A percentile compares a stretch with the other conserved stretches of the same genome.
Conservation (phyloP, 129 eudicot genomes). For the Pulicaria dysenterica region DNA sequence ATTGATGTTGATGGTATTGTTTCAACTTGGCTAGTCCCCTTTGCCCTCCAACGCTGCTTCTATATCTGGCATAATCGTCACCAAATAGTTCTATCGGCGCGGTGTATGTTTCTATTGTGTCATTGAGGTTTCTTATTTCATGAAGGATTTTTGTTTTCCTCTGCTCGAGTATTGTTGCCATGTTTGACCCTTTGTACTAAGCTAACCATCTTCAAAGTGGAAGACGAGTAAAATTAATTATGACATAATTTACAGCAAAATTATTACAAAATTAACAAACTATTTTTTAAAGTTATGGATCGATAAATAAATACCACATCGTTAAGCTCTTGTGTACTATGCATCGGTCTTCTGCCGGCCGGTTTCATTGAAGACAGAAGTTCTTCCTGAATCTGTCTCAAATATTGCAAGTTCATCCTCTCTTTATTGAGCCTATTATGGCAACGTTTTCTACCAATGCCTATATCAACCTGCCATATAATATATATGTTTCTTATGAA, state of each 20-base stretch:
- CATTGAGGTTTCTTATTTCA: conserved; percentile 10
- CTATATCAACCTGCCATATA: neutral
- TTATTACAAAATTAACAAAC: neutral
- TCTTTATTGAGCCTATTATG: conserved; percentile 28
- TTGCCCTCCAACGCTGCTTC: neutral
- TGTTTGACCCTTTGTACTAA: conserved; percentile 15
- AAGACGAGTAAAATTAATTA: neutral
- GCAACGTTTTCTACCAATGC: conserved; percentile 11
- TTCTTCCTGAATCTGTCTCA: conserved; percentile 21
- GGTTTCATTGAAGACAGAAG: conserved; percentile 15
- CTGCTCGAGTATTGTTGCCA: conserved; percentile 10
- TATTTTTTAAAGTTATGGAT: neutral
- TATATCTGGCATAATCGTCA: too few species aligned
- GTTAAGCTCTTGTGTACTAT: conserved; percentile 20
- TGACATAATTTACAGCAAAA: neutral
- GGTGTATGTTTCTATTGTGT: conserved; percentile 6
- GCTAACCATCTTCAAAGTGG: conserved; percentile 15
- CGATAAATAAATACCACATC: conserved; percentile 14
- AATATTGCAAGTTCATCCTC: conserved; percentile 18
- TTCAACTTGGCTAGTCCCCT: neutral
- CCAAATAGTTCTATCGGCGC: neutral
- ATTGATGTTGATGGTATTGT: neutral
- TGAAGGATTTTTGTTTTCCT: conserved; percentile 10
- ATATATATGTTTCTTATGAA: too few species aligned
- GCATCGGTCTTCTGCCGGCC: neutral